Evolutionary conservation across 208 protist genomes (phyloP).

Genomic region (Baffinella frigidus): DNA sequence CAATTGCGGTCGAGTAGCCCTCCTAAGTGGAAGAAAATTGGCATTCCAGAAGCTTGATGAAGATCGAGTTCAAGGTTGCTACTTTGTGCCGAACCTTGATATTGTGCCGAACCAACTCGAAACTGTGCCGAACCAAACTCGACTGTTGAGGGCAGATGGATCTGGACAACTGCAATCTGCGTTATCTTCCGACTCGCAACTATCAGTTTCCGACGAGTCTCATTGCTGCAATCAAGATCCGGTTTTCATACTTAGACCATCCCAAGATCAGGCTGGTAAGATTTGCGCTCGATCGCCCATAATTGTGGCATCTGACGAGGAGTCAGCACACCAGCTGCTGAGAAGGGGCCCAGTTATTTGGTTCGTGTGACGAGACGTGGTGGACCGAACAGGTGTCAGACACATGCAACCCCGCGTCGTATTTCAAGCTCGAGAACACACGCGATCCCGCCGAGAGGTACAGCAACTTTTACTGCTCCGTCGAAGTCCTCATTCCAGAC

Average conservation of each 20-base stretch:
- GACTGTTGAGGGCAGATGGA: too few species aligned
- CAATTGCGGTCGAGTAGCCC: too few species aligned
- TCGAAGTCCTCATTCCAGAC: slow-evolving; percentile 24
- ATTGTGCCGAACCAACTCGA: too few species aligned
- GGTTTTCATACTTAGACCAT: background rate
- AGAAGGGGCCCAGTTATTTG: too few species aligned
- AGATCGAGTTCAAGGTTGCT: too few species aligned
- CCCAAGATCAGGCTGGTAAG: background rate
- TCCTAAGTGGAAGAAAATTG: too few species aligned
- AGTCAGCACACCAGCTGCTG: too few species aligned
- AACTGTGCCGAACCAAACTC: too few species aligned
- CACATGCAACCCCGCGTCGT: background rate
- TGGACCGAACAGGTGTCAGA: background rate
- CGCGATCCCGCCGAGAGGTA: background rate
- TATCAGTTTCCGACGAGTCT: background rate
- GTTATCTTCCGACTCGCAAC: background rate
- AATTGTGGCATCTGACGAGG: too few species aligned
- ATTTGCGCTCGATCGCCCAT: too few species aligned
- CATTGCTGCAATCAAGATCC: slow-evolving; percentile 6
- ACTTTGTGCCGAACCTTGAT: too few species aligned
- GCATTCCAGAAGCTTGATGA: too few species aligned
- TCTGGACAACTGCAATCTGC: slow-evolving; percentile 49
- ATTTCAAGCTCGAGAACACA: background rate
- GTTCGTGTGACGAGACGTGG: background rate
- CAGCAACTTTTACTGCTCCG: slow-evolving; percentile 19